Conservation (phyloP, 2,329 filamentous ascomycete species). For the Aspergillus novofumigatus region DNA sequence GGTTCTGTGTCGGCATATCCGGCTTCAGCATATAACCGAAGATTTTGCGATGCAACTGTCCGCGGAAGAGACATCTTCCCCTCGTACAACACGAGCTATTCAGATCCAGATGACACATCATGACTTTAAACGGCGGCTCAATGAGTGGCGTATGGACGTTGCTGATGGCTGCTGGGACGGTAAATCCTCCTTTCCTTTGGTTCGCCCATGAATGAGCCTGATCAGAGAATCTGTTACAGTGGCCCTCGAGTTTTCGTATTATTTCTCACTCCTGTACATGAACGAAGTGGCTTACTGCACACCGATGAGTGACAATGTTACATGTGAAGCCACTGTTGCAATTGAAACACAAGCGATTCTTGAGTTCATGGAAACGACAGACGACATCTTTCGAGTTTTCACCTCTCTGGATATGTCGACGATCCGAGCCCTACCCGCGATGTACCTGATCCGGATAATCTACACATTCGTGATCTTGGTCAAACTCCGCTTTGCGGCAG, state of each 20-base stretch:
- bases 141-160: not conserved
- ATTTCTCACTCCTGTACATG: slow-evolving; percentile 2
- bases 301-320: not conserved
- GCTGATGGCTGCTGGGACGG: not conserved
- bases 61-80: not conserved
- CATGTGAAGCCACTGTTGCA: not conserved
- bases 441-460: slow-evolving; percentile 2
- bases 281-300: slow-evolving; percentile 1
- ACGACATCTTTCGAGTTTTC: not conserved
- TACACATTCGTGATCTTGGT: not conserved
- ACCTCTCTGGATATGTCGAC: slow-evolving; percentile 3
- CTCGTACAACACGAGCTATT: not conserved
- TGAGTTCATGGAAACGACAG: not conserved
- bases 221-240: not conserved
- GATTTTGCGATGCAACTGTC: not conserved
- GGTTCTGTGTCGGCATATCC: not conserved
- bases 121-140: not conserved
- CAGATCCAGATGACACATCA: not conserved
- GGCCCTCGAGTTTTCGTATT: slow-evolving; percentile 2
- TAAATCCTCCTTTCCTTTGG: not conserved
- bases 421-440: not conserved
- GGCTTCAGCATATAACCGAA: not conserved
- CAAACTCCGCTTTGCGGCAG: slow-evolving; percentile 1
- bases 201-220: no score
- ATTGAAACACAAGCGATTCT: not conserved